Evolutionary conservation across 768 basidiomycete genomes (phyloP), one percentile per base, ranked within the genome.

Genomic region (Lepiota venenata): DNA sequence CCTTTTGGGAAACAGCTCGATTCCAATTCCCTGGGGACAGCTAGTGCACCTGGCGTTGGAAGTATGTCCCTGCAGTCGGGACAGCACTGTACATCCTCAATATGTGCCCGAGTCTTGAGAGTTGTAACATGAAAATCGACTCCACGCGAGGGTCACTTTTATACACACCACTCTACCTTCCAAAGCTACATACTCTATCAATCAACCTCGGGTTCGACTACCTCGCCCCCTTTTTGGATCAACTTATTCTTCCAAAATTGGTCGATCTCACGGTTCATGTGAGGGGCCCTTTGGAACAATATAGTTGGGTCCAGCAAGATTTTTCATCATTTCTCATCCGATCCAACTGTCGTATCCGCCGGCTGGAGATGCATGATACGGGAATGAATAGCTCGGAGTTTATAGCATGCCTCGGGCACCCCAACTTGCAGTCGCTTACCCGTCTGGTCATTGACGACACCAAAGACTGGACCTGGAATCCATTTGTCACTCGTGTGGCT

Each of bases 371-470:
- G 14, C 64, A 65, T 50, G 67, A 72, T 18, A 68, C 69, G 5
- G 67, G 70, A 21, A 69, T 72, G 56, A 59, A 56, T 21, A 62
- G 59, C 39, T 51, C 61, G 12, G 63, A 70, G 44, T 70, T 70
- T 51, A 59, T 60, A 36, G 59, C 63, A n/a, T 67, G 66, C 50
- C 50, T 73, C 35, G 60, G 54, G 41, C 63, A 67, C 35, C 63
- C 59, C 4, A 52, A 60, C 47, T 47, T 71, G 48, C 63, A 68
- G 52, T 58, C 56, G 16, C 64, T 71, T 27, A 58, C 63, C 37
- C 60, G 66, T 38, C 63, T 72, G 42, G 61, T 68, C n/a, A 62
- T 73, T 15, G 64, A 69, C 39, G 69, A 73, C 57, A 60, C 62
- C 43, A 57, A 61, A 46, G 68, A 69, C 51, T 72, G 71, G 71